Evolutionary conservation across 2,329 filamentous ascomycete species (phyloP).

Genomic region (Ophiostoma novo-ulmi): DNA sequence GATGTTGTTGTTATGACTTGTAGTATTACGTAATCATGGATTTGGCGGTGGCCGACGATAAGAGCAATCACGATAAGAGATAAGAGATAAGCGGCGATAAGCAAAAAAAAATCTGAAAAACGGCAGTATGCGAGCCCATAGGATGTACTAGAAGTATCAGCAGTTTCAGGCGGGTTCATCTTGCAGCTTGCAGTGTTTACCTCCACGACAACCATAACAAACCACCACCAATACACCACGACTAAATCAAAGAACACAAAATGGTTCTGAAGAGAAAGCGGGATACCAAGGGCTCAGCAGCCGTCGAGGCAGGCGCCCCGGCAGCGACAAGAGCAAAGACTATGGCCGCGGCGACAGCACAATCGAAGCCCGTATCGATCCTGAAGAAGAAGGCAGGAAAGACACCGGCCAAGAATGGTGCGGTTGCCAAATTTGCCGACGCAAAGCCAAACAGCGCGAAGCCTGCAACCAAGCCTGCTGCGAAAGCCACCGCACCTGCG

Average conservation of each 20-base stretch:
- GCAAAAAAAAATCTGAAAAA: constrained; percentile 19
- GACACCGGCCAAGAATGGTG: neutral
- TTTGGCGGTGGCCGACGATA: constrained; percentile 19
- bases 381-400: constrained; percentile 17
- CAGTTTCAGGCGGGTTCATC: neutral
- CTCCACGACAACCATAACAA: neutral
- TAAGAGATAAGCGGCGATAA: constrained; percentile 18
- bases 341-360: constrained; percentile 9
- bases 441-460: neutral
- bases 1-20: neutral
- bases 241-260: neutral
- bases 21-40: neutral
- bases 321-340: constrained; percentile 18
- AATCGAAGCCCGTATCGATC: constrained; percentile 17
- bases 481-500: neutral
- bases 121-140: neutral
- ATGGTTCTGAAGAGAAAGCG: constrained; percentile 26
- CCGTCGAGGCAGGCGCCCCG: constrained; percentile 9
- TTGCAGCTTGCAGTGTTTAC: neutral
- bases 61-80: constrained; percentile 23
- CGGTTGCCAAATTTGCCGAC: neutral
- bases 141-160: constrained; percentile 9
- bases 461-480: constrained; percentile 11
- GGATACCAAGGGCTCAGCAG: constrained; percentile 19
- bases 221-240: neutral